phyloP scores from a whole-genome alignment of 1,284 basidiomycete species.

The Microbotryomycetes sp. region DNA sequence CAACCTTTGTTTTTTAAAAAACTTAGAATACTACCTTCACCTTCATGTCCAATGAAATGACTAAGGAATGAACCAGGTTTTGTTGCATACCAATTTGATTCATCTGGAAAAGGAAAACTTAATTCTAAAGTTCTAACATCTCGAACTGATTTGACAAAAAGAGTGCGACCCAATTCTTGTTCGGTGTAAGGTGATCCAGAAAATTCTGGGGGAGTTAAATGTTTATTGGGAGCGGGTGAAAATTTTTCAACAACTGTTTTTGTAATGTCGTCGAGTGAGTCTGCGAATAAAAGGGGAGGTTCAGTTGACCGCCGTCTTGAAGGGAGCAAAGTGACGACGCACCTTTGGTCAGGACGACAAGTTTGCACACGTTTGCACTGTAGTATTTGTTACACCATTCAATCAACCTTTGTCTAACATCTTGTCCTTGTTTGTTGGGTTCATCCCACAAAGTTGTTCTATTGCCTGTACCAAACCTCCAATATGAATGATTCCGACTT shows the following conservation, averaged over 20 bases:
- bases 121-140: conserved; percentile 81
- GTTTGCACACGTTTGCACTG: conserved; percentile 86
- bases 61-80: conserved; percentile 70
- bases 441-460: conserved; percentile 68
- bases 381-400: conserved; percentile 95
- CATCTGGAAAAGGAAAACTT: conserved; percentile 61
- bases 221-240: conserved; percentile 66
- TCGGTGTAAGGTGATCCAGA: conserved; percentile 58
- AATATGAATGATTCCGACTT: conserved; percentile 74
- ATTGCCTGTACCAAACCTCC: conserved; percentile 91
- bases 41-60: conserved; percentile 93
- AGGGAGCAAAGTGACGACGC: conserved; percentile 36
- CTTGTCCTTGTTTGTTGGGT: conserved; percentile 57
- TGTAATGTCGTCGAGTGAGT: conserved; percentile 72
- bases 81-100: conserved; percentile 60
- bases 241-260: conserved; percentile 66
- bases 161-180: conserved; percentile 54
- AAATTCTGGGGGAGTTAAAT: conserved; percentile 58
- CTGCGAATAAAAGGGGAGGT: conserved; percentile 45
- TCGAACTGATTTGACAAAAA: conserved; percentile 86
- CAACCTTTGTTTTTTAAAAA: conserved; percentile 89
- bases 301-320: background rate
- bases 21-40: conserved; percentile 83
- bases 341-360: conserved; percentile 87
- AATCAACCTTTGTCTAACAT: conserved; percentile 82